phyloP scores from a whole-genome alignment of 208 protist genomes.

The Leishmania gerbilli region DNA sequence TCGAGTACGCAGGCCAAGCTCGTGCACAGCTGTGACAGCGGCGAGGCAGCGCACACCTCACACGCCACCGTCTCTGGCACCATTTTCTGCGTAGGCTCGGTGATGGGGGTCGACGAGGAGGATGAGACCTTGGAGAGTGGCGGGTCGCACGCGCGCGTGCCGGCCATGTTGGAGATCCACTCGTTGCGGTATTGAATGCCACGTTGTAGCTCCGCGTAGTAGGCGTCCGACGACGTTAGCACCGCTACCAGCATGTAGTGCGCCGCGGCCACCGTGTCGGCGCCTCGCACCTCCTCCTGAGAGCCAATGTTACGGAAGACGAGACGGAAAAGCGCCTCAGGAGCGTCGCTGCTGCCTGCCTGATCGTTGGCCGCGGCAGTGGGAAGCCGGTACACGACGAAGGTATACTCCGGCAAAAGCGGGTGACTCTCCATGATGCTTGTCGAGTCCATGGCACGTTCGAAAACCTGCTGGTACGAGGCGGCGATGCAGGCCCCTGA shows the following conservation, averaged over 20 bases:
- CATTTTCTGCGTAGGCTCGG: background rate
- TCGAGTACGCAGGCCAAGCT: conserved; percentile 24
- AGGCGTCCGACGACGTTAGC: conserved; percentile 58
- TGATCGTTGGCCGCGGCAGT: conserved; percentile 5
- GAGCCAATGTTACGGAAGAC: conserved; percentile 80
- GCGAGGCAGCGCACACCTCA: conserved; percentile 19
- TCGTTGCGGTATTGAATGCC: conserved; percentile 24
- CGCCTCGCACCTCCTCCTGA: background rate
- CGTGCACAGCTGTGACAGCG: conserved; percentile 29
- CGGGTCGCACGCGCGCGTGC: conserved; percentile 3
- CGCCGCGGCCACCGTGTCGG: conserved; percentile 32
- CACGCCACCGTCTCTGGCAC: conserved; percentile 26
- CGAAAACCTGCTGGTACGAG: conserved; percentile 62
- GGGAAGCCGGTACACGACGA: conserved; percentile 77
- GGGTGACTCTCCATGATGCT: conserved; percentile 51
- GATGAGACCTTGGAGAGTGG: background rate
- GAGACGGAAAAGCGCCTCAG: conserved; percentile 69
- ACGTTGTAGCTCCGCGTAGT: conserved; percentile 36
- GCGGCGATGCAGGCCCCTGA: conserved; percentile 51
- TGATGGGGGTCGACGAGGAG: background rate
- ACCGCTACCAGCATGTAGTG: conserved; percentile 77
- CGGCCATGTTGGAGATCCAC: conserved; percentile 16
- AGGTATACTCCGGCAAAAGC: conserved; percentile 75
- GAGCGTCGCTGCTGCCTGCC: conserved; percentile 4
- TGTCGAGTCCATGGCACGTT: conserved; percentile 19